Conservation (phyloP, 2,329 filamentous ascomycete genomes). For the Emergomyces pasteurianus region DNA sequence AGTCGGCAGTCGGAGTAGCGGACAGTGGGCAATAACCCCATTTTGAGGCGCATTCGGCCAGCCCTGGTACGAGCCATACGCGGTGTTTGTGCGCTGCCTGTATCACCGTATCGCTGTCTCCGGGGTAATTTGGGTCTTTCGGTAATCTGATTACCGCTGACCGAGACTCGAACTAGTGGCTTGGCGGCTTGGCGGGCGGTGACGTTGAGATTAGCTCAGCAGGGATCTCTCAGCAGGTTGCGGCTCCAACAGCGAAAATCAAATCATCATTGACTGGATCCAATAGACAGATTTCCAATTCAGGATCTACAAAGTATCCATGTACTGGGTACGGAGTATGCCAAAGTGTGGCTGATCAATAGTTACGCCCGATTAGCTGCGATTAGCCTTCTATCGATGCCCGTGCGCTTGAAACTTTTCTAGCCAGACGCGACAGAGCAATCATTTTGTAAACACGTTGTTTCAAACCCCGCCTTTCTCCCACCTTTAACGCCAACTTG, state of each 20-base stretch:
- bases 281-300: too few species aligned
- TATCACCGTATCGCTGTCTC: not conserved
- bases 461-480: constrained; percentile 3
- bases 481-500: too few species aligned
- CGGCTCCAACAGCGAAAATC: not conserved
- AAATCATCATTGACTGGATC: not conserved
- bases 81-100: not conserved
- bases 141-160: not conserved
- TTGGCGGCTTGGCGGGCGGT: not conserved
- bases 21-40: not conserved
- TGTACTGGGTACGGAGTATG: too few species aligned
- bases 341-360: too few species aligned
- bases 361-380: too few species aligned
- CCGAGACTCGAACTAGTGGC: not conserved
- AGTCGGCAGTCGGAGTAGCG: not conserved
- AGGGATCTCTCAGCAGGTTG: not conserved
- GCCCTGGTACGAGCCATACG: not conserved
- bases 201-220: not conserved
- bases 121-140: not conserved
- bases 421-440: not conserved
- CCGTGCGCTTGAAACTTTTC: not conserved
- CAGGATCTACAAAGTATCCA: too few species aligned
- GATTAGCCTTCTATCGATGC: not conserved
- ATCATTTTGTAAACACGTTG: not conserved
- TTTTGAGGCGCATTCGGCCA: not conserved